These are phyloP conservation scores for Zymoseptoria passerinii DNA, from an alignment of 2,329 filamentous ascomycete genomes.

Conservation along the genomic window DNA sequence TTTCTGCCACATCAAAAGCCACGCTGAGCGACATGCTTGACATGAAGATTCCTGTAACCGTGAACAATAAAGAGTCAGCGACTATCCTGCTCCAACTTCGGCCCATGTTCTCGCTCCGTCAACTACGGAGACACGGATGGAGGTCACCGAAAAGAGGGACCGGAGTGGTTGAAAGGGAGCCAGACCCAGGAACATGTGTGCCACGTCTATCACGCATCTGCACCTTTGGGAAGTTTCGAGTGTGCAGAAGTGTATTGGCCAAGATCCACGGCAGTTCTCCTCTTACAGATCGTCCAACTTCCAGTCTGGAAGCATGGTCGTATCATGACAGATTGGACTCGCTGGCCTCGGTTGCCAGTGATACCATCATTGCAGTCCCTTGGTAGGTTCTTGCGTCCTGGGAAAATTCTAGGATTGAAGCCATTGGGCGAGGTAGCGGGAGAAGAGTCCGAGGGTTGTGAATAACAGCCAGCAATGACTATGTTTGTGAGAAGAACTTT, in stretches of 20 bases:
- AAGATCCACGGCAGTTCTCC: not conserved
- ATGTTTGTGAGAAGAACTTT: no score
- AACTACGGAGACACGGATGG: not conserved
- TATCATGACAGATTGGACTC: not conserved
- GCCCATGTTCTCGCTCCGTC: not conserved
- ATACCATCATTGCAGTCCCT: not conserved
- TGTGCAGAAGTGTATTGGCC: not conserved
- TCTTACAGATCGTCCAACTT: not conserved
- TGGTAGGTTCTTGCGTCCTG: not conserved
- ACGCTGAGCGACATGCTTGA: not conserved
- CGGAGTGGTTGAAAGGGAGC: not conserved
- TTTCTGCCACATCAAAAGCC: no score
- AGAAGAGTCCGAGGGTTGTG: not conserved
- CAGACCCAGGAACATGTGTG: not conserved
- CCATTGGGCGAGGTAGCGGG: not conserved
- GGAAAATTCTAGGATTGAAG: not conserved
- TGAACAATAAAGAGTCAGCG: no score
- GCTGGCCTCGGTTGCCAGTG: not conserved
- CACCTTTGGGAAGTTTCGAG: not conserved
- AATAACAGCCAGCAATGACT: not conserved
- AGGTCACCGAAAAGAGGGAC: not conserved
- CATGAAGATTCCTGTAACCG: not conserved
- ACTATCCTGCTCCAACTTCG: not conserved
- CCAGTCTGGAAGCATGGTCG: not conserved
- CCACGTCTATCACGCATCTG: not conserved